Evolutionary conservation across 2,329 filamentous ascomycete genomes (phyloP).

Genomic region (Phialocephala subalpina): DNA sequence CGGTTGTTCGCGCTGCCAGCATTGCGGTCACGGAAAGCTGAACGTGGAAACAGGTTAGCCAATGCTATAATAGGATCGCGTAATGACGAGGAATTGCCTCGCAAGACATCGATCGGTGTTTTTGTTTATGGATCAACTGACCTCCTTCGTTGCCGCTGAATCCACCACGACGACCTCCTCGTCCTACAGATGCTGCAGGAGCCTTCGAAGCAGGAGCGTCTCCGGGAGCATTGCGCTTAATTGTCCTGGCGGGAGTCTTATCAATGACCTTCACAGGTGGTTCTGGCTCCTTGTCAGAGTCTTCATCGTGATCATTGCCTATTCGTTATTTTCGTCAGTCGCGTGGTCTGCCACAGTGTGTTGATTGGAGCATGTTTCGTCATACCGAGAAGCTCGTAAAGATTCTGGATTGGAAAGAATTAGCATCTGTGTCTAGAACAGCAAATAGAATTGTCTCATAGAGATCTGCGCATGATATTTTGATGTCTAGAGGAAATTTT

Average conservation of each 20-base stretch:
- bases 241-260: constrained; percentile 76
- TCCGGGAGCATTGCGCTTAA: constrained; percentile 86
- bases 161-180: constrained; percentile 55
- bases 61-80: neutral
- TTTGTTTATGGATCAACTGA: constrained; percentile 58
- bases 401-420: constrained; percentile 72
- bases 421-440: constrained; percentile 44
- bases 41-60: constrained; percentile 16
- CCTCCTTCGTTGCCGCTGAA: constrained; percentile 85
- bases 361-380: constrained; percentile 40
- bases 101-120: neutral
- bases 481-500: constrained; percentile 26
- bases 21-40: constrained; percentile 90
- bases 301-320: constrained; percentile 69
- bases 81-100: neutral
- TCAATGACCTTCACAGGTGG: constrained; percentile 90
- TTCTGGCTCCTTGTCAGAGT: constrained; percentile 75
- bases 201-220: constrained; percentile 63
- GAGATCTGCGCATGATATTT: constrained; percentile 22
- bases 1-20: constrained; percentile 86
- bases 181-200: constrained; percentile 36
- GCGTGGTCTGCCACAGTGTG: constrained; percentile 33
- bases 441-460: constrained; percentile 17
- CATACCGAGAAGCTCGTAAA: constrained; percentile 97
- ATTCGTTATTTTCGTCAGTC: constrained; percentile 40